Evolutionary conservation across 306 rosid species (phyloP).

Genomic region (Vigna trinervia): DNA sequence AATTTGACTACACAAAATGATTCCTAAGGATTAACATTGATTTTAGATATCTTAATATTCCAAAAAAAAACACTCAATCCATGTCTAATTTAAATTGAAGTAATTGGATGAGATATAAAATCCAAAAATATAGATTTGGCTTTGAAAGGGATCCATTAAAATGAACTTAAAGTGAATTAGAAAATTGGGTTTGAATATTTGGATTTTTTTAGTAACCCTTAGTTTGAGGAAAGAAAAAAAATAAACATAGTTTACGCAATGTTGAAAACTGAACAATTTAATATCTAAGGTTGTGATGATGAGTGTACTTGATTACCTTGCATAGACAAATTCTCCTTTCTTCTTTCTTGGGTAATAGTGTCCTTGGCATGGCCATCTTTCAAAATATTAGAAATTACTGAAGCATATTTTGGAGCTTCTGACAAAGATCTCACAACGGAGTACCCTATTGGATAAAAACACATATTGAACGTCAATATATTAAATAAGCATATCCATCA

Average conservation of each 20-base stretch:
- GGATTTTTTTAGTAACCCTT: too few species aligned
- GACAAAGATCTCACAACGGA: slow-evolving; percentile 98
- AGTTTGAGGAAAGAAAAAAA: slow-evolving; percentile 13
- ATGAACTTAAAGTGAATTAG: too few species aligned
- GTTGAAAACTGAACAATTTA: not conserved
- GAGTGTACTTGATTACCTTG: slow-evolving; percentile 62
- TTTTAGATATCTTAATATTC: too few species aligned
- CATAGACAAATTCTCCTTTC: slow-evolving; percentile 69
- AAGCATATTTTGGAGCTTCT: slow-evolving; percentile 95
- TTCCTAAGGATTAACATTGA: too few species aligned
- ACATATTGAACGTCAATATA: slow-evolving; percentile 19
- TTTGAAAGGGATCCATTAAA: too few species aligned
- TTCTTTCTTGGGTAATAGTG: slow-evolving; percentile 46
- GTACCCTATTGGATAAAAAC: slow-evolving; percentile 66
- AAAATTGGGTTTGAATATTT: too few species aligned
- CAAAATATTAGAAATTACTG: slow-evolving; percentile 82
- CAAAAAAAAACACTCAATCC: too few species aligned
- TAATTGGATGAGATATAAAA: too few species aligned
- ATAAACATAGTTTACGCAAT: slow-evolving; percentile 12
- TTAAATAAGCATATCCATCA: slow-evolving; percentile 34
- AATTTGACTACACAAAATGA: too few species aligned
- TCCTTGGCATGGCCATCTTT: slow-evolving; percentile 57
- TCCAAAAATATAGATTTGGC: too few species aligned
- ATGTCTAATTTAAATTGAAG: too few species aligned
- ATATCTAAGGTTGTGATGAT: slow-evolving; percentile 33